A percentile compares a stretch with the other conserved stretches of the same genome.
Conservation (phyloP, 1,284 basidiomycete species). For the Agroathelia rolfsii region DNA sequence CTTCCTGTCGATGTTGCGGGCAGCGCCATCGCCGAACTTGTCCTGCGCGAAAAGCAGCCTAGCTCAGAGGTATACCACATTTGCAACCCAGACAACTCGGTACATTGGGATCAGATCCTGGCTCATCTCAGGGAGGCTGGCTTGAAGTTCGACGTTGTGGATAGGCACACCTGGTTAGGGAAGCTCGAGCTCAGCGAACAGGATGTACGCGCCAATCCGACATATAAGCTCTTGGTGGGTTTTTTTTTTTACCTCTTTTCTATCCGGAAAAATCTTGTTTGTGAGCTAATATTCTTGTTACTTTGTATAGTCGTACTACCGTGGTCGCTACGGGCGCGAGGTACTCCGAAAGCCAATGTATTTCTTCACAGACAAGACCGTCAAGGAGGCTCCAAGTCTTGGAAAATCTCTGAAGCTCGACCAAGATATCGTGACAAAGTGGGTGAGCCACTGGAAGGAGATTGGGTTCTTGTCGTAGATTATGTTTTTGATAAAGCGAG, state of each 20-base stretch:
- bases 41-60: conserved; percentile 14
- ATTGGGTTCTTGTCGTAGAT: conserved; percentile 19
- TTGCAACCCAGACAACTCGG: conserved; percentile 28
- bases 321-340: conserved; percentile 20
- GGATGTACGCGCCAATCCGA: conserved; percentile 36
- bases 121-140: conserved; percentile 29
- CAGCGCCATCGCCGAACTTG: conserved; percentile 38
- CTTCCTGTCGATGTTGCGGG: conserved; percentile 50
- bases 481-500: too few relatives aligned
- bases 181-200: conserved; percentile 28
- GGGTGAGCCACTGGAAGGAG: conserved; percentile 24
- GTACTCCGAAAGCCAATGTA: conserved; percentile 14
- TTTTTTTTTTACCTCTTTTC: conserved; percentile 1
- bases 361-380: conserved; percentile 17
- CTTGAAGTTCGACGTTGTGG: conserved; percentile 34
- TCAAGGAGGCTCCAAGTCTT: conserved; percentile 18
- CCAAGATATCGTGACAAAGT: conserved; percentile 22
- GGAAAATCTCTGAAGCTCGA: conserved; percentile 17
- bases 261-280: background rate
- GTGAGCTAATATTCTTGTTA: conserved; percentile 1
- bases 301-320: conserved; percentile 23
- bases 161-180: conserved; percentile 37
- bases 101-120: conserved; percentile 35
- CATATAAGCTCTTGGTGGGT: conserved; percentile 33
- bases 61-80: conserved; percentile 34